phyloP scores from a whole-genome alignment of 2,329 filamentous ascomycete genomes.

The Fusarium sp. region DNA sequence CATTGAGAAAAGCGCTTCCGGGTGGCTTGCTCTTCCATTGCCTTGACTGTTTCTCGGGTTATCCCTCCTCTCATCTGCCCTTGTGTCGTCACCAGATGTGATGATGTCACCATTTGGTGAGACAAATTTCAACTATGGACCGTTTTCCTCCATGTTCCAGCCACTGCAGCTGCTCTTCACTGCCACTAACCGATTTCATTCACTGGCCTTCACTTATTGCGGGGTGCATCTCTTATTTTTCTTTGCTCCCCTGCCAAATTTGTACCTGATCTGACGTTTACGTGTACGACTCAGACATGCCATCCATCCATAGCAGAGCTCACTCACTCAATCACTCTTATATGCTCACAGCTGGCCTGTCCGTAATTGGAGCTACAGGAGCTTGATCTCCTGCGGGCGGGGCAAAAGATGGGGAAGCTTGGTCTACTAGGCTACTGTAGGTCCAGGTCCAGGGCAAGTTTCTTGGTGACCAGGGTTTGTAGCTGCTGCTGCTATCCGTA shows the following conservation, averaged over 20 bases:
- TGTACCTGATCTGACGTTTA: slow-evolving; percentile 29
- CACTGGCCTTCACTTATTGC: neutral
- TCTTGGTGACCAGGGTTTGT: slow-evolving; percentile 1
- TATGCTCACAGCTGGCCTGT: neutral
- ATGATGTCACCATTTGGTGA: slow-evolving; percentile 53
- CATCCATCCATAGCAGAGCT: neutral
- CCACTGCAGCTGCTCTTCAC: neutral
- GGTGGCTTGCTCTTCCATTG: slow-evolving; percentile 35
- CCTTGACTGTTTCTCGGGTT: neutral
- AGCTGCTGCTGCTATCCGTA: neutral
- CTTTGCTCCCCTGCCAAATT: slow-evolving; percentile 24
- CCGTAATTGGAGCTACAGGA: neutral
- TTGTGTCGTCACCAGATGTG: slow-evolving; percentile 47
- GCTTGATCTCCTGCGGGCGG: slow-evolving; percentile 26
- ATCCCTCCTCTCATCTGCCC: slow-evolving; percentile 18
- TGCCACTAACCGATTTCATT: neutral
- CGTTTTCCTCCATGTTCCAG: slow-evolving; percentile 1
- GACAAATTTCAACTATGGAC: slow-evolving; percentile 9
- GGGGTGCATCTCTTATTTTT: neutral
- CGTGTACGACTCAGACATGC: neutral
- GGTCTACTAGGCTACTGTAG: neutral
- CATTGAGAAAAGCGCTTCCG: slow-evolving; percentile 25
- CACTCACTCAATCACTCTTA: neutral
- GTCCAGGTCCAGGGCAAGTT: neutral
- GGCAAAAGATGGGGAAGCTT: slow-evolving; percentile 31